Evolutionary conservation across 2,329 filamentous ascomycete species (phyloP), one percentile per base, ranked within the genome.

Genomic region (Taxawa tesnikishii): DNA sequence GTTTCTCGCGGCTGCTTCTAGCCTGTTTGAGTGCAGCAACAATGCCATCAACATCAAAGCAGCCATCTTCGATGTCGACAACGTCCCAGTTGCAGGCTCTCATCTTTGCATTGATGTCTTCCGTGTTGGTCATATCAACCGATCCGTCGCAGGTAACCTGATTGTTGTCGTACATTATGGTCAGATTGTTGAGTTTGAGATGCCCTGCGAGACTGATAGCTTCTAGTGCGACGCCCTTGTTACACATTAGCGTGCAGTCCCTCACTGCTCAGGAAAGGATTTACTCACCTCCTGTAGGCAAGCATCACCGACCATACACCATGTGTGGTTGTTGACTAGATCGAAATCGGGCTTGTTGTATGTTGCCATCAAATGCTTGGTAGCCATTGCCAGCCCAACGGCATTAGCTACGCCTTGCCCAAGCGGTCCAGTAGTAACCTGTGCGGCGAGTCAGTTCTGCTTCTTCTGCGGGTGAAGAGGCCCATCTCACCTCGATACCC

Each of bases 321-420:
- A 74, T 0, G 62, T 70, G 35, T 58, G 62, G 43, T 68, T 68
- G 41, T 61, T 55, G 15, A 73, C 54, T 3, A 73, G 46, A 0
- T 65, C 58, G 30, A 57, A 64, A 6, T 53, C 55, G 0, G 63
- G 63, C 13, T 51, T 49, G 49, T 73, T 74, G 50, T 67, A 74
- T 0, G 55, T 62, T 1, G 68, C 67, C 0, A 58, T 67, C 4
- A 74, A 58, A 39, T 73, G 60, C 51, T 72, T 74, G 3, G 60
- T 58, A 2, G 70, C 70, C 51, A 73, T 69, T 6, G 70, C 70
- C 15, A 74, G 50, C n/a, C 70, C 70, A 5, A 74, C 69, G 0
- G 70, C 67, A 36, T 75, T 74, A 8, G 69, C 65, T 24, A 75
- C 57, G 10, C 70, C 70, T 41, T 74, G 70, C 1, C 70, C 70